phyloP scores from a whole-genome alignment of 1,284 basidiomycete genomes.

The Puccinia horiana region DNA sequence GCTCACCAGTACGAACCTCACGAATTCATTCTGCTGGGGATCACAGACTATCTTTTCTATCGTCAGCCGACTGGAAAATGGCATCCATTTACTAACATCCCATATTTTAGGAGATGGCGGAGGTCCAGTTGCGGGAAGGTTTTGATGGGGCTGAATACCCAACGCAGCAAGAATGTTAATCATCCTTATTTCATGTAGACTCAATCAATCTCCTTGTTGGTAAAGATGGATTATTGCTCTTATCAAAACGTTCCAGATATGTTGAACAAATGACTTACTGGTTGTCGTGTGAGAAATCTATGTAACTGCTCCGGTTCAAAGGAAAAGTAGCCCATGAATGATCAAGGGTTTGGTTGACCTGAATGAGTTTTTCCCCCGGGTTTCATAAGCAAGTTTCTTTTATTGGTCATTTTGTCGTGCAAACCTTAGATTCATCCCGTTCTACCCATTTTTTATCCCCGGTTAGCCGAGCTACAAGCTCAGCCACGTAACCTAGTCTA shows the following conservation, averaged over 20 bases:
- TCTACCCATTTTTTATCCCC: conserved; percentile 16
- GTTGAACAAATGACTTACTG: conserved; percentile 19
- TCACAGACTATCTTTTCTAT: conserved; percentile 30
- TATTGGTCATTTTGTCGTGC: neutral
- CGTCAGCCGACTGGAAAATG: conserved; percentile 34
- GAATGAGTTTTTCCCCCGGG: neutral
- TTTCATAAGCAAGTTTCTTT: no score
- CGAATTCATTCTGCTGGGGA: neutral
- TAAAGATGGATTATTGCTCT: no score
- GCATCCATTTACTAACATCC: conserved; percentile 28
- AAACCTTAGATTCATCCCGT: conserved; percentile 14
- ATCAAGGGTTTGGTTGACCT: conserved; percentile 44
- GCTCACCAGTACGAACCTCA: conserved; percentile 1
- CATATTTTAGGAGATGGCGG: conserved; percentile 5
- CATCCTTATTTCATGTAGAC: conserved; percentile 13
- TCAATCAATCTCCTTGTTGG: neutral
- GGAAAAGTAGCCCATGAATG: conserved; percentile 28
- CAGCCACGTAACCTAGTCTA: conserved; percentile 38
- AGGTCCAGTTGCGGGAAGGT: conserved; percentile 4
- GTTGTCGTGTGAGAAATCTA: conserved; percentile 46
- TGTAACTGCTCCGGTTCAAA: conserved; percentile 20
- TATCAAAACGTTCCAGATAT: neutral
- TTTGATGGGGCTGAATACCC: neutral
- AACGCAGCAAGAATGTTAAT: conserved; percentile 33
- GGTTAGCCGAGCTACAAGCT: conserved; percentile 30